phyloP scores from a whole-genome alignment of 805 yeast genomes.

The Metschnikowia peoriensis region DNA sequence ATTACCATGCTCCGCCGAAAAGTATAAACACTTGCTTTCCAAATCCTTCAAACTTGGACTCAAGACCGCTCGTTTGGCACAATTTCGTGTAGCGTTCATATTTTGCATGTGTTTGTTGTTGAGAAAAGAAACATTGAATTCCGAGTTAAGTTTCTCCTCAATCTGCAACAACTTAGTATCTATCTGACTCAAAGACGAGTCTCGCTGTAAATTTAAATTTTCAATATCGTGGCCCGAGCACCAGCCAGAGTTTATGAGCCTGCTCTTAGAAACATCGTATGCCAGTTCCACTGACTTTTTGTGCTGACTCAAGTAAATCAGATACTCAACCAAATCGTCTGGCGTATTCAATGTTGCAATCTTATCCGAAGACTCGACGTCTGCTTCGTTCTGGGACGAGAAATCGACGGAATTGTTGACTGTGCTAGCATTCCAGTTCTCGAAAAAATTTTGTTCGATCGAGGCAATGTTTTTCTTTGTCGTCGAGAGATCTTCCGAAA shows the following conservation, averaged over 20 bases:
- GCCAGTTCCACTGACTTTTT: slow-evolving; percentile 34
- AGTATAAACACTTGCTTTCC: slow-evolving; percentile 31
- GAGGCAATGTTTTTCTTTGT: slow-evolving; percentile 27
- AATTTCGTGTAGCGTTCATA: background rate
- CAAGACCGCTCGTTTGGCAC: slow-evolving; percentile 11
- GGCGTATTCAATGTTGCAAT: slow-evolving; percentile 24
- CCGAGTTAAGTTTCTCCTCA: slow-evolving; percentile 34
- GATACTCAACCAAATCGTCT: slow-evolving; percentile 30
- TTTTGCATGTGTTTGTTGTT: slow-evolving; percentile 8
- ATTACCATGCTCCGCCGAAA: slow-evolving; percentile 17
- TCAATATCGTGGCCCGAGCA: slow-evolving; percentile 41
- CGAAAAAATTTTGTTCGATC: slow-evolving; percentile 38
- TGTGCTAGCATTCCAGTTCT: slow-evolving; percentile 12
- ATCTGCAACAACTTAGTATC: slow-evolving; percentile 38
- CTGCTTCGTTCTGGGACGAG: background rate
- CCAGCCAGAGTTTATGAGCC: slow-evolving; percentile 40
- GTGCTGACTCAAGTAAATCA: slow-evolving; percentile 32
- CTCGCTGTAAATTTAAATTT: slow-evolving; percentile 34
- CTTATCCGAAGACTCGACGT: slow-evolving; percentile 2
- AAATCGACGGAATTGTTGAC: background rate
- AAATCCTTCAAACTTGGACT: slow-evolving; percentile 35
- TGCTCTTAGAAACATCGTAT: slow-evolving; percentile 30
- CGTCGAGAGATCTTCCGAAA: slow-evolving; percentile 33
- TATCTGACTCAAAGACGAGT: slow-evolving; percentile 35
- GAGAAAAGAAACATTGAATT: slow-evolving; percentile 26